Evolutionary conservation across 2,329 filamentous ascomycete species (phyloP), one percentile per base, ranked within the genome.

Genomic region (Fusarium continuum): DNA sequence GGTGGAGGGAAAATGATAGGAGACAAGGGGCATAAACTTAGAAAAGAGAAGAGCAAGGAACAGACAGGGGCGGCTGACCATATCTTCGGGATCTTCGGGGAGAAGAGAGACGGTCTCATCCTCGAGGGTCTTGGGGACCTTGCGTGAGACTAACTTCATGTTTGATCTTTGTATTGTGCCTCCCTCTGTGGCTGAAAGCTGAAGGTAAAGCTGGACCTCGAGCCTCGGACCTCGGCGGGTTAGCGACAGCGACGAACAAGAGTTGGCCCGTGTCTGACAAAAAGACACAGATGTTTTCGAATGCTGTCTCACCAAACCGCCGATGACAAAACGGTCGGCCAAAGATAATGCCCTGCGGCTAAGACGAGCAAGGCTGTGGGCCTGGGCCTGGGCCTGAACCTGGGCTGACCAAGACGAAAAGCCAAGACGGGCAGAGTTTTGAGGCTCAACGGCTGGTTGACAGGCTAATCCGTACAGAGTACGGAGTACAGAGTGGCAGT

Each of bases 21-120:
- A 40, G 48, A 54, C 38, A 32, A 63, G 47, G 59, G 49, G 40
- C n/a, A 54, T 22, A 52, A 63, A 41, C 40, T 44, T 58, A 41
- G 34, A 38, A 35, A 40, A 29, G 25, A 31, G 32, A 53, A 40
- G 50, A 40, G 49, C 34, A 51, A 40, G 44, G 31, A 28, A 41
- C 26, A 44, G 43, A 56, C 51, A 55, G 34, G 45, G 43, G 51
- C 28, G 26, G 63, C 76, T 57, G 50, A 80, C 79, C 78, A 82
- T 82, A 67, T 81, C 79, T 68, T 81, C 79, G 32, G 78, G 75
- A 66, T 81, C 79, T 49, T 81, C 79, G 47, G 79, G 77, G 7
- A 80, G 68, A 17, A 81, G 74, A 32, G 77, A 78, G 46, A 81
- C 72, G 23, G 74, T 73, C 69, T 79, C 76, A 53, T 78, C 77